phyloP scores from a whole-genome alignment of 1,284 basidiomycete species.

The Pseudozyma sp. region DNA sequence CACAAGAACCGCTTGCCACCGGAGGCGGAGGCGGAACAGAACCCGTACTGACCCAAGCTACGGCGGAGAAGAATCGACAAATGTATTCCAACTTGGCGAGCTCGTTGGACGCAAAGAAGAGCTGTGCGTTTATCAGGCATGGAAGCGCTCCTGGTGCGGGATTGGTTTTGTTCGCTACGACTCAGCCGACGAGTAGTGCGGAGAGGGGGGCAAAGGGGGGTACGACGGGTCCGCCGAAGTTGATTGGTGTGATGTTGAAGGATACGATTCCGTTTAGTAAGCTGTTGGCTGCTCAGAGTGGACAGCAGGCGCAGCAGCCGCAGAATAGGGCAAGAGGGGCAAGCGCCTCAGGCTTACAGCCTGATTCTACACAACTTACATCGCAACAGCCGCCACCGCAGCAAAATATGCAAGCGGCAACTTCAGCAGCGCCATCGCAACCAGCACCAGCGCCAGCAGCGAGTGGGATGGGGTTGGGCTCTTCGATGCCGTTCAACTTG shows the following conservation, averaged over 20 bases:
- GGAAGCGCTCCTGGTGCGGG: constrained; percentile 46
- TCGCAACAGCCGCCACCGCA: neutral
- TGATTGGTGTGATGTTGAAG: constrained; percentile 57
- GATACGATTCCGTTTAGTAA: constrained; percentile 50
- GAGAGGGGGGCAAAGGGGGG: constrained; percentile 18
- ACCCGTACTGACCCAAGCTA: constrained; percentile 24
- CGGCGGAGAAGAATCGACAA: constrained; percentile 51
- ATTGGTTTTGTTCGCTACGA: constrained; percentile 51
- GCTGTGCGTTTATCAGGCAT: constrained; percentile 57
- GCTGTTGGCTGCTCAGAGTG: constrained; percentile 33
- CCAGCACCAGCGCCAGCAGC: neutral
- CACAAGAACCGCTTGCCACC: neutral
- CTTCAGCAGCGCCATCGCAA: neutral
- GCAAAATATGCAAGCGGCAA: too few species aligned
- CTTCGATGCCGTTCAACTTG: constrained; percentile 49
- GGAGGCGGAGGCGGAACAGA: constrained; percentile 1
- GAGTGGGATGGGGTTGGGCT: constrained; percentile 40
- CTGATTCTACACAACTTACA: neutral
- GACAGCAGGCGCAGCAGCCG: constrained; percentile 4
- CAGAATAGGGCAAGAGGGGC: constrained; percentile 13
- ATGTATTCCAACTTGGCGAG: constrained; percentile 55
- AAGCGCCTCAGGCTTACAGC: constrained; percentile 5
- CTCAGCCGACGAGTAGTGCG: constrained; percentile 40
- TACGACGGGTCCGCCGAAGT: constrained; percentile 16
- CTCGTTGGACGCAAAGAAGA: constrained; percentile 56